Evolutionary conservation across 2,329 filamentous ascomycete species (phyloP).

Genomic region (Pezicula carpinea): DNA sequence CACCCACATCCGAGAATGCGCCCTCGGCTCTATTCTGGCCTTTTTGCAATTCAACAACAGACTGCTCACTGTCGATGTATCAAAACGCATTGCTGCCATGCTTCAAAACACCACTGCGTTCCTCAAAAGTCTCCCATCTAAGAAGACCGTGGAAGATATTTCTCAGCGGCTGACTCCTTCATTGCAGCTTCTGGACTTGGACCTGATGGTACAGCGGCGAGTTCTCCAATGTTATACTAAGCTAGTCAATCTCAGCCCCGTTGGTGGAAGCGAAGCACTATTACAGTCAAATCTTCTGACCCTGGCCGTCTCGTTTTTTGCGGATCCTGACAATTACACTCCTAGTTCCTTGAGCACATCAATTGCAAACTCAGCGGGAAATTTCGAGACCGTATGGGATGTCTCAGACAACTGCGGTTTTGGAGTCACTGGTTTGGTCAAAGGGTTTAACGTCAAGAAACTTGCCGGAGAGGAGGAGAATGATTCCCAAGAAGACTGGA

Average conservation of each 20-base stretch:
- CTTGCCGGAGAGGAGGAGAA: conserved; percentile 65
- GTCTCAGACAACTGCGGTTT: conserved; percentile 92
- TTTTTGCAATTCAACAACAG: conserved; percentile 93
- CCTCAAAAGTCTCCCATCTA: conserved; percentile 75
- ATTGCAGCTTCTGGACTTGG: conserved; percentile 82
- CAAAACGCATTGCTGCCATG: conserved; percentile 88
- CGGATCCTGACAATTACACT: conserved; percentile 84
- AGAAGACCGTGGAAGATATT: conserved; percentile 83
- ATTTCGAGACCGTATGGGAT: conserved; percentile 94
- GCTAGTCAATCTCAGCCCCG: conserved; percentile 81
- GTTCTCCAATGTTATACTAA: conserved; percentile 95
- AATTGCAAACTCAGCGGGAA: conserved; percentile 84
- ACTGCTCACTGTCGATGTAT: conserved; percentile 87
- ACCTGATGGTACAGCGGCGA: conserved; percentile 87
- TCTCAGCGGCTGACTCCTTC: conserved; percentile 78
- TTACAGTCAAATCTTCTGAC: conserved; percentile 89
- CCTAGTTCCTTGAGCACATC: conserved; percentile 82
- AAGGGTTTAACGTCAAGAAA: conserved; percentile 67
- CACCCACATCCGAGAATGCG: conserved; percentile 91
- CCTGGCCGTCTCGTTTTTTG: conserved; percentile 84
- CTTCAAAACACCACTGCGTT: conserved; percentile 91
- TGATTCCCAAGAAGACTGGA: conserved; percentile 45
- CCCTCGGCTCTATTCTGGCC: conserved; percentile 82
- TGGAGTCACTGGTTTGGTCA: conserved; percentile 81
- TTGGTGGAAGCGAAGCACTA: conserved; percentile 78